Evolutionary conservation across 192 early-diverging fungal species (phyloP).

Genomic region (Backusella westeae): DNA sequence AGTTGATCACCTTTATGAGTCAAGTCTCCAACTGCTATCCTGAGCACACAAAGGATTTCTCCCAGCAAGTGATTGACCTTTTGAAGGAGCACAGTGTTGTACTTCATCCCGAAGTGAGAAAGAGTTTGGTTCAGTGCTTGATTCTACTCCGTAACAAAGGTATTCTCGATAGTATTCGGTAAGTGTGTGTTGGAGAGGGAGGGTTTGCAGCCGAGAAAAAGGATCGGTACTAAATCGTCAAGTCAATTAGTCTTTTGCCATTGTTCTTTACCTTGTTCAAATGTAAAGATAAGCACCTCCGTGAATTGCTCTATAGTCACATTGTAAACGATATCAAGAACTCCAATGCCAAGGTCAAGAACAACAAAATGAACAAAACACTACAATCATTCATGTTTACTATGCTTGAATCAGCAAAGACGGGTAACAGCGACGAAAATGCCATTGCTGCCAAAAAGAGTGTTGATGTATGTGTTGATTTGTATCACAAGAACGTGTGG

Average conservation of each 20-base stretch:
- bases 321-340: slow-evolving; percentile 96
- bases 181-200: slow-evolving; percentile 2
- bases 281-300: slow-evolving; percentile 88
- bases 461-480: slow-evolving; percentile 95
- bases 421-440: slow-evolving; percentile 63
- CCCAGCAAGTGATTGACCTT: slow-evolving; percentile 80
- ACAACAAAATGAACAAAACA: slow-evolving; percentile 97
- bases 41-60: slow-evolving; percentile 75
- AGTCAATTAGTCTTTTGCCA: slow-evolving; percentile 56
- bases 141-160: slow-evolving; percentile 85
- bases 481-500: slow-evolving; percentile 97
- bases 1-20: slow-evolving; percentile 87
- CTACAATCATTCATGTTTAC: slow-evolving; percentile 98
- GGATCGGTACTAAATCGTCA: not conserved
- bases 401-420: slow-evolving; percentile 76
- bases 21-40: slow-evolving; percentile 90
- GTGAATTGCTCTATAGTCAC: slow-evolving; percentile 85
- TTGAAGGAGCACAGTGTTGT: slow-evolving; percentile 80
- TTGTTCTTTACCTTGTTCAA: slow-evolving; percentile 97
- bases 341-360: slow-evolving; percentile 89
- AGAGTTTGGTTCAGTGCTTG: slow-evolving; percentile 87
- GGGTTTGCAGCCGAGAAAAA: not conserved
- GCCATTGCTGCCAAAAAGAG: slow-evolving; percentile 95
- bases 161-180: slow-evolving; percentile 60
- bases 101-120: slow-evolving; percentile 80